Evolutionary conservation across 495 filamentous ascomycete genomes (phyloP).

Genomic region (Thozetella sp.): DNA sequence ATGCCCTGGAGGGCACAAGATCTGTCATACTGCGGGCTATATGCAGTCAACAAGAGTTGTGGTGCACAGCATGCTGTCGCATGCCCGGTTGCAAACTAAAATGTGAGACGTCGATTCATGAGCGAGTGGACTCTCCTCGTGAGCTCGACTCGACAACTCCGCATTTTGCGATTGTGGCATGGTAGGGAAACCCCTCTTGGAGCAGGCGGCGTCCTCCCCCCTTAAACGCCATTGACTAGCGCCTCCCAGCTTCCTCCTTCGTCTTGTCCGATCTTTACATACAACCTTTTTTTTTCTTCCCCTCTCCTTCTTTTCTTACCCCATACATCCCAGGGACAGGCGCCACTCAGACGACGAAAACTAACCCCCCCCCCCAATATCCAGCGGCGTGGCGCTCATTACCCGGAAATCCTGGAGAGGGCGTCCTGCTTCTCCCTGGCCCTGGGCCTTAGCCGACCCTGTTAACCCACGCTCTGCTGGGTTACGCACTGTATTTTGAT

Average conservation of each 20-base stretch:
- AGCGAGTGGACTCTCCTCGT: background rate
- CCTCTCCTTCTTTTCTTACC: too few relatives aligned
- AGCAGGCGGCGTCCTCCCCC: background rate
- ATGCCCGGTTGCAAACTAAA: too few relatives aligned
- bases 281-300: background rate
- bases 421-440: background rate
- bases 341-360: background rate
- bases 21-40: too few relatives aligned
- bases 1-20: too few relatives aligned
- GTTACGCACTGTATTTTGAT: constrained; percentile 4
- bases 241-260: background rate
- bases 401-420: background rate
- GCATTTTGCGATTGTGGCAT: background rate
- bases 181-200: background rate
- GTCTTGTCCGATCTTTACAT: background rate
- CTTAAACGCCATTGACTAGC: background rate
- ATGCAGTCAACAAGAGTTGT: too few relatives aligned
- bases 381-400: background rate
- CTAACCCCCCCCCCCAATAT: background rate
- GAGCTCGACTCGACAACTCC: background rate
- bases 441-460: background rate
- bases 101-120: constrained; percentile 3
- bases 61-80: too few relatives aligned
- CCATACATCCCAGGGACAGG: too few relatives aligned
- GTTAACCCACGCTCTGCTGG: background rate